Base-by-base conservation (phyloP, 495 filamentous ascomycete species). In the Trichoderma asperelloides region DNA sequence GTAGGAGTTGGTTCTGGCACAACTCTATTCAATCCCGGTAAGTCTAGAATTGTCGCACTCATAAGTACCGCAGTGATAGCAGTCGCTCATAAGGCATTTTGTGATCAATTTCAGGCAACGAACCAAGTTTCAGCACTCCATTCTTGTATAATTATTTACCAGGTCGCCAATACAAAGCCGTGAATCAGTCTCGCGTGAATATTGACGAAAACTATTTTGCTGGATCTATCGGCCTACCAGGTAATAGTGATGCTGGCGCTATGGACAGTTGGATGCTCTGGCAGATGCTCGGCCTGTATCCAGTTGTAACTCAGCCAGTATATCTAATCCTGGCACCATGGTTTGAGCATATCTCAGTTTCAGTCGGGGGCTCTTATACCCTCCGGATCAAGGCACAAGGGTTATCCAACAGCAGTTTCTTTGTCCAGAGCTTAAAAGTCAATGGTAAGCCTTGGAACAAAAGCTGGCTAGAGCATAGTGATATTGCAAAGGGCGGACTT, bases 251-350 rank as follows among this genome's bases (percentile, higher is more conserved):
- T 68, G 88, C 87, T 2, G 88, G 87, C 23, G 87, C 88, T 7
- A 89, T 90, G 86, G 85, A 90, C 73, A 82, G 80, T 15, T 90
- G 86, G 84, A 76, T 89, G 21, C 71, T 90, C 28, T 90, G 86
- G 87, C 85, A 86, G 65, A 87, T 89, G 78, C 78, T 90, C n/a
- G 88, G 88, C 0, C 81, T 90, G 18, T 90, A 89, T 71, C 88
- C 87, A 0, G 78, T 90, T 23, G 85, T 83, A 9, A 85, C 83
- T 0, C 85, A 88, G 71, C 85, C 87, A 0, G 85, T 84, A 3
- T 90, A 89, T 70, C 79, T 90, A 18, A 74, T 90, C 67, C 82
- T 77, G 0, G 85, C 84, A 15, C 87, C 87, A 0, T 88, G 86
- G 86, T 87, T 89, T 73, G 70, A 74, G 0, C 77, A 87, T 65